Conservation (phyloP, 2,329 filamentous ascomycete species). For the Coleophoma crateriformis region DNA sequence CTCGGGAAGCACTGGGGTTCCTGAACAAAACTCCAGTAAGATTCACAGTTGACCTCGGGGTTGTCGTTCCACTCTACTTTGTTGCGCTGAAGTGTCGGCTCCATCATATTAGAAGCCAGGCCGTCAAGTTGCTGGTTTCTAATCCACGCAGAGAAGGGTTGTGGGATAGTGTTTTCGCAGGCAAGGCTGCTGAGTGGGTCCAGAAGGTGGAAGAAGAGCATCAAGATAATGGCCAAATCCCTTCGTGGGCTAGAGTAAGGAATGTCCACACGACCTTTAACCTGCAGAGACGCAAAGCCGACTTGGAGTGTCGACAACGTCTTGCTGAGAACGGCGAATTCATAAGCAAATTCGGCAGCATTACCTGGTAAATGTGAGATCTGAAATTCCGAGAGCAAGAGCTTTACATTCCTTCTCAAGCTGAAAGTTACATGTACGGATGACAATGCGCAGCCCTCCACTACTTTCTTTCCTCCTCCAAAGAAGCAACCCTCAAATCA, state of each 20-base stretch:
- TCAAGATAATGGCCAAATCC: background rate
- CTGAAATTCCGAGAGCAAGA: too few species aligned
- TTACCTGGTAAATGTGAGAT: background rate
- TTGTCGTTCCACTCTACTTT: constrained; percentile 58
- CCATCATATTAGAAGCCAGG: constrained; percentile 47
- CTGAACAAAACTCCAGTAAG: constrained; percentile 3
- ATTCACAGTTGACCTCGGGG: constrained; percentile 58
- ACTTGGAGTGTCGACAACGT: background rate
- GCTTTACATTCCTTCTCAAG: too few species aligned
- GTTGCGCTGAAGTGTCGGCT: constrained; percentile 60
- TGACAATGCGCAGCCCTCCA: too few species aligned
- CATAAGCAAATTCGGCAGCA: background rate
- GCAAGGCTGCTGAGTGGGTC: constrained; percentile 11
- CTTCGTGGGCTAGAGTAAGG: background rate
- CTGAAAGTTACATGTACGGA: too few species aligned
- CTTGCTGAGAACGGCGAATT: background rate
- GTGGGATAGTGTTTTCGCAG: constrained; percentile 43
- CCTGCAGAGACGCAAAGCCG: background rate
- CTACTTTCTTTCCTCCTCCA: too few species aligned
- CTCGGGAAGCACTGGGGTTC: constrained; percentile 1
- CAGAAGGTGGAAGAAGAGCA: constrained; percentile 12
- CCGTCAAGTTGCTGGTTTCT: constrained; percentile 52
- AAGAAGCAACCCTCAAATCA: too few species aligned
- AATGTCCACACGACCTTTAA: background rate
- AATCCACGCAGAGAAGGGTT: constrained; percentile 59